These are phyloP conservation scores for Leishmania arabica DNA, from an alignment of 208 protist genomes.

Conservation along the genomic window DNA sequence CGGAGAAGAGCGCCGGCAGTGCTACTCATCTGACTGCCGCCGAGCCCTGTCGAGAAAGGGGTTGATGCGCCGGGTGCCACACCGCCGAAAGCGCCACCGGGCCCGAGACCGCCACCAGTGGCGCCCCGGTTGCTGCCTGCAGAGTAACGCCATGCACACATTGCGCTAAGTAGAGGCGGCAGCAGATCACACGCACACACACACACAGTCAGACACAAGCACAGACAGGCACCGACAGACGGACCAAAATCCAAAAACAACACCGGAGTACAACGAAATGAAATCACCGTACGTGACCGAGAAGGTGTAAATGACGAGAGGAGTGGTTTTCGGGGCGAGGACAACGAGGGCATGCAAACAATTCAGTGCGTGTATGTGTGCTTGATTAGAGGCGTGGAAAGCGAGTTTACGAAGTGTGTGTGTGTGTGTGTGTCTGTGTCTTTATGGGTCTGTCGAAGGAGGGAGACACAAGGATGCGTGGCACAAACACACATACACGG, in stretches of 20 bases:
- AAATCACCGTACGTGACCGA: not conserved
- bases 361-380: not conserved
- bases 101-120: not conserved
- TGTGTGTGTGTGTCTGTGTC: not conserved
- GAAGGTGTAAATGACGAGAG: not conserved
- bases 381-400: not conserved
- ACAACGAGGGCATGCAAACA: not conserved
- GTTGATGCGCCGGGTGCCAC: not conserved
- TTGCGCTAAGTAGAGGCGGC: not conserved
- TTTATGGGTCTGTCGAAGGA: not conserved
- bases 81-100: constrained; percentile 10
- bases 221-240: not conserved
- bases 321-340: not conserved
- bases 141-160: constrained; percentile 71
- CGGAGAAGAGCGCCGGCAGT: constrained; percentile 60
- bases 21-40: constrained; percentile 1
- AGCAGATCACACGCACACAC: not conserved
- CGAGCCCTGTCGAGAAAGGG: constrained; percentile 18
- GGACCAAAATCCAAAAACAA: not conserved
- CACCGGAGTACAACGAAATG: not conserved
- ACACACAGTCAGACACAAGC: not conserved
- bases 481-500: not conserved
- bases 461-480: not conserved
- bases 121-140: constrained; percentile 15
- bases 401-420: not conserved